These are phyloP conservation scores for Candida ovalis DNA, from an alignment of 805 yeast species.

Conservation along the genomic window DNA sequence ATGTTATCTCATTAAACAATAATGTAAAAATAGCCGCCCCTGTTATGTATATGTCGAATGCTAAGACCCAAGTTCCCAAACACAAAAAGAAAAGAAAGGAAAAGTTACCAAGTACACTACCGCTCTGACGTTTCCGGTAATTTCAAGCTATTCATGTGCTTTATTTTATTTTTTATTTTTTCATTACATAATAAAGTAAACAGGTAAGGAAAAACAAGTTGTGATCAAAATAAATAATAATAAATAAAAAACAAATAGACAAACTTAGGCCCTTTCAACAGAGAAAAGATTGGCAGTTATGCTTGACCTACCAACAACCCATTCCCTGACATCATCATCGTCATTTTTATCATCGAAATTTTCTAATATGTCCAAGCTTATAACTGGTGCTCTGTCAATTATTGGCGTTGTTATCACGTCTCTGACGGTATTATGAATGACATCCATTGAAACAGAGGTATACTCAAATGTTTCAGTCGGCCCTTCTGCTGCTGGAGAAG, in stretches of 20 bases:
- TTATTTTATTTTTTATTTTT: too few relatives aligned
- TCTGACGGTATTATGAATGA: constrained; percentile 8
- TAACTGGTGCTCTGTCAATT: constrained; percentile 14
- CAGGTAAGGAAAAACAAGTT: too few relatives aligned
- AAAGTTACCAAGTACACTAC: too few relatives aligned
- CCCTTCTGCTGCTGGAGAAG: constrained; percentile 10
- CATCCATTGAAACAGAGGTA: constrained; percentile 15
- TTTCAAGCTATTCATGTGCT: too few relatives aligned
- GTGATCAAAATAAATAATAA: too few relatives aligned
- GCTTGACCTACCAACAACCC: background rate
- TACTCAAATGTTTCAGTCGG: constrained; percentile 17
- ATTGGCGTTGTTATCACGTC: constrained; percentile 13
- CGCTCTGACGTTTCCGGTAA: too few relatives aligned
- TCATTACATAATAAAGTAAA: too few relatives aligned
- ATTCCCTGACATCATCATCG: background rate
- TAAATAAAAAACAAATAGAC: background rate
- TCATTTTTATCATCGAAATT: background rate
- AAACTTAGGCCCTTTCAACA: too few relatives aligned
- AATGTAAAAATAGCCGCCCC: too few relatives aligned
- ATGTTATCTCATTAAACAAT: background rate
- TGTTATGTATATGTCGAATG: too few relatives aligned
- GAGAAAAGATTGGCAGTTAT: background rate
- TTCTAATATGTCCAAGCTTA: background rate
- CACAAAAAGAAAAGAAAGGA: too few relatives aligned
- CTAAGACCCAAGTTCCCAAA: too few relatives aligned